Evolutionary conservation across 345 rosid genomes (phyloP).

Genomic region (Punica granatum): DNA sequence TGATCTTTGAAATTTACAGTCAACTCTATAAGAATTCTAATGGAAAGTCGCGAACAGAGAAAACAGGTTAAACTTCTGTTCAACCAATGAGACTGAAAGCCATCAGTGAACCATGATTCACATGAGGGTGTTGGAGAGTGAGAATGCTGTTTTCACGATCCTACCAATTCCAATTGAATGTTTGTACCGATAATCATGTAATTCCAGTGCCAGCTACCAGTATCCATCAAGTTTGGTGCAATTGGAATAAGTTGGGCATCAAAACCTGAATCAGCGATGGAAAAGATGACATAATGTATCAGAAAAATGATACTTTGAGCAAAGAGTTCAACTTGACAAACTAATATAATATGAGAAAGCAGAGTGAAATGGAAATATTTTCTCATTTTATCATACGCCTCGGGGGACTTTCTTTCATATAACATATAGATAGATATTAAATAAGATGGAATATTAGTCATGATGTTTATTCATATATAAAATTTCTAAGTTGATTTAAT

Average conservation of each 20-base stretch:
- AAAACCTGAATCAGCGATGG: constrained; percentile 33
- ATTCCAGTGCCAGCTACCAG: constrained; percentile 91
- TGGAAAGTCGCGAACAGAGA: constrained; percentile 5
- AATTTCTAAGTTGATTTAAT: not conserved
- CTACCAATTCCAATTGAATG: constrained; percentile 53
- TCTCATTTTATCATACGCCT: too few species aligned
- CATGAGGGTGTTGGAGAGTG: constrained; percentile 11
- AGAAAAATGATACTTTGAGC: not conserved
- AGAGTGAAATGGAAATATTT: not conserved
- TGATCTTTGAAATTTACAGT: constrained; percentile 2
- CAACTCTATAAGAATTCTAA: constrained; percentile 6
- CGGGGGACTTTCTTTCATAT: too few species aligned
- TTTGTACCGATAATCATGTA: constrained; percentile 49
- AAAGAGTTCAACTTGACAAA: not conserved
- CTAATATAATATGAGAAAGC: not conserved
- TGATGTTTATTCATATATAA: not conserved
- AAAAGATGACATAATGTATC: not conserved
- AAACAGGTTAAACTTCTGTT: constrained; percentile 49
- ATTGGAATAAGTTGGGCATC: constrained; percentile 44
- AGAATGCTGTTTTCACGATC: constrained; percentile 18
- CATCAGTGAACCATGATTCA: constrained; percentile 49
- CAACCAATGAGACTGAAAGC: constrained; percentile 26
- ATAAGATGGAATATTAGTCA: too few species aligned
- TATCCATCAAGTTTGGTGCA: constrained; percentile 37
- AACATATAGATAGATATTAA: too few species aligned